Conservation (phyloP, 129 eudicot genomes). For the Flaveria sonorensis region DNA sequence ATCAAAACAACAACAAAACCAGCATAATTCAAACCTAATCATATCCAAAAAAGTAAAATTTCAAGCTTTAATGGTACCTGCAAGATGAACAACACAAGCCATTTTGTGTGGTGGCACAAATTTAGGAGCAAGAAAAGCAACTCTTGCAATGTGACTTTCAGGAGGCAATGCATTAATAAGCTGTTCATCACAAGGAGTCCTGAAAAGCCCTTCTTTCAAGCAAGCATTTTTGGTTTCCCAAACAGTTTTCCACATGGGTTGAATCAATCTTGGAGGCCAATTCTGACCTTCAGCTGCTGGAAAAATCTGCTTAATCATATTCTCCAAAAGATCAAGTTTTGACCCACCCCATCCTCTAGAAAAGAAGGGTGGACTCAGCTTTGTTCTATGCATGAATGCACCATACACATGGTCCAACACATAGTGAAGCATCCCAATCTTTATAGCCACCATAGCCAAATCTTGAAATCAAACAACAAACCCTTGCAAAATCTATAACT, state of each 20-base stretch:
- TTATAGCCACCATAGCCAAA: constrained; percentile 62
- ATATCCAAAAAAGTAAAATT: not conserved
- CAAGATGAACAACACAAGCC: constrained; percentile 97
- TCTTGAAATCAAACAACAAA: constrained; percentile 23
- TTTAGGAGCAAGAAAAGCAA: constrained; percentile 80
- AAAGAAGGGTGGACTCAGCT: constrained; percentile 72
- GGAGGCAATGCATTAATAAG: constrained; percentile 87
- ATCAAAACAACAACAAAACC: not conserved
- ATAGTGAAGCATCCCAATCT: constrained; percentile 79
- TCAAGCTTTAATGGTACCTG: constrained; percentile 48
- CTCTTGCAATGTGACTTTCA: constrained; percentile 88
- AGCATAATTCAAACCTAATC: constrained; percentile 3
- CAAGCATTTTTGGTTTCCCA: constrained; percentile 84
- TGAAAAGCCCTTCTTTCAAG: constrained; percentile 80
- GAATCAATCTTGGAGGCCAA: constrained; percentile 74
- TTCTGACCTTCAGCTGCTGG: constrained; percentile 73
- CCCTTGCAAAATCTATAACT: not conserved
- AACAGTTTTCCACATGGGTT: constrained; percentile 87
- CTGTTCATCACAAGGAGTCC: constrained; percentile 81
- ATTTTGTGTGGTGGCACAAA: constrained; percentile 58
- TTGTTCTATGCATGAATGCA: constrained; percentile 92
- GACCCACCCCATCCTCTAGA: constrained; percentile 92
- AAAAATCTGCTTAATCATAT: constrained; percentile 68
- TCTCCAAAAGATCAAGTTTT: constrained; percentile 86
- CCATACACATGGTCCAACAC: constrained; percentile 93